phyloP scores from a whole-genome alignment of 31 red algal genomes.

The Bonnemaisonia californica region DNA sequence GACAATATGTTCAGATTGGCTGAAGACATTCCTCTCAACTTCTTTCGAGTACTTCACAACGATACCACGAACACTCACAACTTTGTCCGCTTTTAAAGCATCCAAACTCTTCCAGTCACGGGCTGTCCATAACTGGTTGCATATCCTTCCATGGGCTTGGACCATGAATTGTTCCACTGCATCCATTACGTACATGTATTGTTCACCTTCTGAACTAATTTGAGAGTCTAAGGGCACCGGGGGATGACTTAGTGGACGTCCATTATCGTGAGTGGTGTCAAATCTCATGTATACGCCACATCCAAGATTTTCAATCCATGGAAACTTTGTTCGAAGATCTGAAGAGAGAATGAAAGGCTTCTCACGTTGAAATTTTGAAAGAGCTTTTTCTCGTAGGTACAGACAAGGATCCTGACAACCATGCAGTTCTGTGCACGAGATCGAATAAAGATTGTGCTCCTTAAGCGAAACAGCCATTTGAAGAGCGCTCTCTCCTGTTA shows the following conservation, averaged over 20 bases:
- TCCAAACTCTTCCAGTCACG: not conserved
- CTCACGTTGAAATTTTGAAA: no score
- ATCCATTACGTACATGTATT: constrained; percentile 22
- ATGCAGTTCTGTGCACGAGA: constrained; percentile 20
- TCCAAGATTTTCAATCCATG: constrained; percentile 34
- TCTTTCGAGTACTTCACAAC: not conserved
- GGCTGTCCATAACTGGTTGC: not conserved
- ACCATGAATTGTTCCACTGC: constrained; percentile 3
- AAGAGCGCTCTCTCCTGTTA: not conserved
- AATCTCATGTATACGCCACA: constrained; percentile 19
- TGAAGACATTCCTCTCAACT: not conserved
- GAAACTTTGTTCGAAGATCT: not conserved
- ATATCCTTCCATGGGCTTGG: not conserved
- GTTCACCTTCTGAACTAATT: constrained; percentile 9
- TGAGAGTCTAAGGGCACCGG: no score
- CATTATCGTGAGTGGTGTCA: not conserved
- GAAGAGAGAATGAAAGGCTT: not conserved
- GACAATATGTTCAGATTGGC: not conserved
- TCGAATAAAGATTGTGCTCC: not conserved
- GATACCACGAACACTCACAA: not conserved
- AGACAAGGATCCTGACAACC: not conserved
- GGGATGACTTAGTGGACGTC: no score
- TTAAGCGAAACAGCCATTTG: not conserved
- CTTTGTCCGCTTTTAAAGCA: not conserved
- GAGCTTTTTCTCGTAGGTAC: constrained; percentile 1